Evolutionary conservation across 225 moss, liverwort and hornwort genomes (phyloP).

Genomic region (Asterella californica): DNA sequence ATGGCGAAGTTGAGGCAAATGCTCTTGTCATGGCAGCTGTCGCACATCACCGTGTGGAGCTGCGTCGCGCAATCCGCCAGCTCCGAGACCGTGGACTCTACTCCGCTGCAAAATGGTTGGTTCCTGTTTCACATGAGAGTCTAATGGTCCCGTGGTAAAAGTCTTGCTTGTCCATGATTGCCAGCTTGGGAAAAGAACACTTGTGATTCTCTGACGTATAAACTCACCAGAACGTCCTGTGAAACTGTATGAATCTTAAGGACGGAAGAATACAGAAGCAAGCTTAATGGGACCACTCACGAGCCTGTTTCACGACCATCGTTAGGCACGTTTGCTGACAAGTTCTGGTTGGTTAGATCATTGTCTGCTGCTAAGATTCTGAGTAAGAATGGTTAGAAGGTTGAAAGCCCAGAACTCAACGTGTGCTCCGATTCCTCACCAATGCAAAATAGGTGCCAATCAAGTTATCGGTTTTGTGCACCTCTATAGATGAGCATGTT

Average conservation of each 20-base stretch:
- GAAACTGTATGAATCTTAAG: not conserved
- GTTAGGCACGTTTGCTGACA: not conserved
- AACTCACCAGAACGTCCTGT: no score
- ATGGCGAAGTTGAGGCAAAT: constrained; percentile 19
- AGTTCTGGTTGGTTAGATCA: not conserved
- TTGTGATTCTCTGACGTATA: not conserved
- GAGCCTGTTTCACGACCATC: no score
- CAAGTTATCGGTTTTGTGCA: not conserved
- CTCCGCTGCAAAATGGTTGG: constrained; percentile 67
- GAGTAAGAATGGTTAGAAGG: not conserved
- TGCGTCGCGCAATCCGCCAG: constrained; percentile 75
- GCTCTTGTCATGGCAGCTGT: constrained; percentile 38
- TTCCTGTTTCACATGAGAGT: not conserved
- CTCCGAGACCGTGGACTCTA: constrained; percentile 81
- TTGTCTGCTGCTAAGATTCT: not conserved
- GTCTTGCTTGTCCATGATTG: not conserved
- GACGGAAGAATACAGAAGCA: not conserved
- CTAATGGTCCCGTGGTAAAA: not conserved
- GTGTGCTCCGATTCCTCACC: not conserved
- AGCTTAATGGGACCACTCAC: not conserved
- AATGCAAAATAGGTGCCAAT: not conserved
- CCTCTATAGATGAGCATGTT: not conserved
- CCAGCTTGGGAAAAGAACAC: not conserved
- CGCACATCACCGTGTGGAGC: constrained; percentile 59
- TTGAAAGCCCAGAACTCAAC: not conserved